Base-by-base conservation (phyloP, 768 basidiomycete genomes). In the Rhodotorula graminis region DNA sequence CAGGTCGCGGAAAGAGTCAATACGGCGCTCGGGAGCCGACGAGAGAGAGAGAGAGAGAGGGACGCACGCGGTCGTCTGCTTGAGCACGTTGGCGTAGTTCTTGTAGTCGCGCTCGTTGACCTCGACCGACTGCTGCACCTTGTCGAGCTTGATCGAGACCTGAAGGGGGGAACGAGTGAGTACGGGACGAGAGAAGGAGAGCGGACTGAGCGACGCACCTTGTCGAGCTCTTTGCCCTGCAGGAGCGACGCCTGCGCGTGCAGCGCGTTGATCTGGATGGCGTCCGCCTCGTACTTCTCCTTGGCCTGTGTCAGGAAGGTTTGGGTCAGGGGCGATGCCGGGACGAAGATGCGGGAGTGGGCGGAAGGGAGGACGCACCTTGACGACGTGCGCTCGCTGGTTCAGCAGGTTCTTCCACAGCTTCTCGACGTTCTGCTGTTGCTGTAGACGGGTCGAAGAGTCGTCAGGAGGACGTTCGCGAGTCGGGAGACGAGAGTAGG, bases 211-310 rank as follows among this genome's bases (percentile, higher is more conserved):
- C 3, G n/a, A 14, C 68, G 27, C 52, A 96, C 87, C 83, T 91
- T 93, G 77, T 99, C 96, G 44, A 94, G 84, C 68, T 98, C 95
- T 79, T 88, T 89, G 44, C 96, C 96, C 80, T 97, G 96, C 37
- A 91, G 88, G 15, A 98, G 86, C 3, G 91, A 88, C 46, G 89
- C 87, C 80, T 96, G 93, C 10, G 93, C 93, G 9, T 93, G 93
- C 78, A 90, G 93, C 2, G 91, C 90, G 78, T 96, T 97, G 84
- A 97, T 94, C 61, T 89, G 87, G 29, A 94, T 83, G 80, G 93
- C 95, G 78, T 98, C 95, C 61, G 85, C 84, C 81, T 96, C 92
- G 82, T 97, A 98, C 79, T 93, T 92, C 80, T 94, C 92, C 72
- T 90, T 87, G 4, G 96, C 91, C 60, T 61, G 60, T 15, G 23